Percentiles rank a stretch among this genome's conserved stretches.
These are phyloP conservation scores for Arabidopsis hybrid DNA, from an alignment of 441 rosid species.

Conservation along the genomic window DNA sequence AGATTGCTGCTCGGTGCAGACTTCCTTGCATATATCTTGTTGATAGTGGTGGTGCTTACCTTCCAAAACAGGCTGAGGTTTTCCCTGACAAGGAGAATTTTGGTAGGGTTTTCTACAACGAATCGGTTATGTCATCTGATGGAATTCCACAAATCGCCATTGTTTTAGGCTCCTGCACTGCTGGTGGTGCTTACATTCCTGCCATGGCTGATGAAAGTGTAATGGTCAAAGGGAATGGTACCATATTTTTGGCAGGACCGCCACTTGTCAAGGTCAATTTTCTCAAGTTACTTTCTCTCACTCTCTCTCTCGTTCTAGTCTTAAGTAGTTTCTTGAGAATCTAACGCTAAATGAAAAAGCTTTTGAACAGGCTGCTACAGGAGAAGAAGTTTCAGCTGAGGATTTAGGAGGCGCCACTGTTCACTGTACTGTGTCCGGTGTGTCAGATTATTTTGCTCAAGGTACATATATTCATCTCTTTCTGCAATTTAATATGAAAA, in stretches of 20 bases:
- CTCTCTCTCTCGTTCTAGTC: constrained; percentile 4
- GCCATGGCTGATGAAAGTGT: constrained; percentile 99
- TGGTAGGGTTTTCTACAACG: constrained; percentile 94
- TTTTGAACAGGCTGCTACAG: constrained; percentile 92
- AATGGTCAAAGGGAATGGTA: constrained; percentile 98
- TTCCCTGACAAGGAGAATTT: constrained; percentile 97
- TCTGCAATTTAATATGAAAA: constrained; percentile 6
- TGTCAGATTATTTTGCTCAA: constrained; percentile 98
- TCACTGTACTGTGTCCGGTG: constrained; percentile 97
- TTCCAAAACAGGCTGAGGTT: constrained; percentile 97
- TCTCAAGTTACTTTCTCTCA: neutral
- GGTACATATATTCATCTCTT: constrained; percentile 51
- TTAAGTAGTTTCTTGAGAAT: neutral
- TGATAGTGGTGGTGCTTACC: constrained; percentile 97
- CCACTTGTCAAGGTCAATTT: constrained; percentile 90
- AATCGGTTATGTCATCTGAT: constrained; percentile 93
- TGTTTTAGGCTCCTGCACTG: constrained; percentile 96
- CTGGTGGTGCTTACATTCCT: constrained; percentile 98
- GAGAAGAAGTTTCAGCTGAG: constrained; percentile 97
- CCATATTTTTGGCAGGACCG: constrained; percentile 97
- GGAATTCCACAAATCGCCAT: constrained; percentile 97
- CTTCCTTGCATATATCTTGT: constrained; percentile 94
- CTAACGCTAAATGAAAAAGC: constrained; percentile 45
- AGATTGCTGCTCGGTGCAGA: constrained; percentile 87
- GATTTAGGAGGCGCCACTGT: constrained; percentile 92